Conservation (phyloP, 1,284 basidiomycete species). For the Pseudozyma sp. region DNA sequence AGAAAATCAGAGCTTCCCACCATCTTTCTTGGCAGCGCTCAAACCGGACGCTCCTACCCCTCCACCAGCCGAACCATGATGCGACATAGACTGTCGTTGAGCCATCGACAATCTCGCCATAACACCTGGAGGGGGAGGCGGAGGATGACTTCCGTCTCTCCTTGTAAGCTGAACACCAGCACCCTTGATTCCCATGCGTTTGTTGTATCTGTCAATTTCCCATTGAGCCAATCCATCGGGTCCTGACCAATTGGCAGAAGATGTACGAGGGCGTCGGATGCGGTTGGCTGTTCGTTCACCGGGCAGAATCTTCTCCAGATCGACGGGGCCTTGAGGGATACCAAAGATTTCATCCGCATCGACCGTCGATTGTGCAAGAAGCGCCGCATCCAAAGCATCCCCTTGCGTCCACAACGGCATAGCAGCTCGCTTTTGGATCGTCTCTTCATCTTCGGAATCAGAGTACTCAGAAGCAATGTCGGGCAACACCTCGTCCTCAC, state of each 20-base stretch:
- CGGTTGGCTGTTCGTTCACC: conserved; percentile 44
- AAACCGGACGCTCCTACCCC: not conserved
- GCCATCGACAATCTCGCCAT: conserved; percentile 38
- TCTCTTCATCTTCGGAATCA: conserved; percentile 65
- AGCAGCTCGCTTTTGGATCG: conserved; percentile 57
- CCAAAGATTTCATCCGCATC: conserved; percentile 67
- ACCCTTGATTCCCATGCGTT: conserved; percentile 62
- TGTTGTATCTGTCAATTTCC: conserved; percentile 67
- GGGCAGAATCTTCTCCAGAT: conserved; percentile 62
- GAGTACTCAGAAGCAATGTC: conserved; percentile 65
- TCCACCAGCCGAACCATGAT: conserved; percentile 6
- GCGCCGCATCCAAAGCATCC: conserved; percentile 53
- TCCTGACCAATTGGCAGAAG: conserved; percentile 64
- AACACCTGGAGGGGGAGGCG: conserved; percentile 31
- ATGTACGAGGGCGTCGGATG: conserved; percentile 56
- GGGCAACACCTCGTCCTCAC: conserved; percentile 47
- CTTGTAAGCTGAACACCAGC: conserved; percentile 34
- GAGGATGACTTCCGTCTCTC: conserved; percentile 31
- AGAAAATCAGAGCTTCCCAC: not conserved
- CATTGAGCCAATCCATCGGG: conserved; percentile 62
- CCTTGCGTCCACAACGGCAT: conserved; percentile 64
- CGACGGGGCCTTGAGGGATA: conserved; percentile 60
- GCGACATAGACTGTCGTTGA: conserved; percentile 29
- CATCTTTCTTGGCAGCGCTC: conserved; percentile 15
- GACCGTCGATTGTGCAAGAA: conserved; percentile 56